Percentiles rank a stretch among this genome's conserved stretches.
These are phyloP conservation scores for Kwoniella shivajii DNA, from an alignment of 1,284 basidiomycete species.

Conservation along the genomic window DNA sequence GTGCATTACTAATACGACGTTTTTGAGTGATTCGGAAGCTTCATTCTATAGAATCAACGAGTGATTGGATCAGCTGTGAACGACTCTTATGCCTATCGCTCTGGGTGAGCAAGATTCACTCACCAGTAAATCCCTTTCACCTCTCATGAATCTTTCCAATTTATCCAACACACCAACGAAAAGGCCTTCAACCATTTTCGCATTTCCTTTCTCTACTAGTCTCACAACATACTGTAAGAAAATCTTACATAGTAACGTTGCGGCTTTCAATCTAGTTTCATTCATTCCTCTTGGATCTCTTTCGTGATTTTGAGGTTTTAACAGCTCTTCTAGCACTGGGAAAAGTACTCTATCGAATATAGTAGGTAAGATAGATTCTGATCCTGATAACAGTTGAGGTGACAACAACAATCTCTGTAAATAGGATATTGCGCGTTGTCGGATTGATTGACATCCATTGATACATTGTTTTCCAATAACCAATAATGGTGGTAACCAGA, in stretches of 20 bases:
- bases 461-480: slow-evolving; percentile 82
- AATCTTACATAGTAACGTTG: slow-evolving; percentile 85
- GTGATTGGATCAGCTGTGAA: too few relatives aligned
- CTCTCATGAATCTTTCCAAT: slow-evolving; percentile 85
- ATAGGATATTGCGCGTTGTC: slow-evolving; percentile 78
- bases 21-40: slow-evolving; percentile 95
- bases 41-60: slow-evolving; percentile 72
- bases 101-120: slow-evolving; percentile 45
- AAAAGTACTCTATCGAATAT: slow-evolving; percentile 90
- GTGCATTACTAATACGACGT: slow-evolving; percentile 94
- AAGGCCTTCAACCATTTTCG: slow-evolving; percentile 61
- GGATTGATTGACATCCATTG: slow-evolving; percentile 80
- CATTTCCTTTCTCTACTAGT: slow-evolving; percentile 65
- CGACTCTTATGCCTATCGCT: neutral
- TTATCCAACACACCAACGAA: slow-evolving; percentile 93
- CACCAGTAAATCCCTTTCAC: slow-evolving; percentile 82
- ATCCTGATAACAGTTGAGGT: slow-evolving; percentile 64
- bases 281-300: slow-evolving; percentile 83
- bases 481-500: slow-evolving; percentile 76
- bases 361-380: slow-evolving; percentile 69
- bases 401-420: slow-evolving; percentile 87
- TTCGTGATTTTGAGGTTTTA: slow-evolving; percentile 78
- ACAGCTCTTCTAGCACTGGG: slow-evolving; percentile 86
- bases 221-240: slow-evolving; percentile 91
- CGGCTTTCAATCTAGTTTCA: slow-evolving; percentile 84